Evolutionary conservation across 2,329 filamentous ascomycete genomes (phyloP), one percentile per base, ranked within the genome.

Genomic region (Exophiala calicioides): DNA sequence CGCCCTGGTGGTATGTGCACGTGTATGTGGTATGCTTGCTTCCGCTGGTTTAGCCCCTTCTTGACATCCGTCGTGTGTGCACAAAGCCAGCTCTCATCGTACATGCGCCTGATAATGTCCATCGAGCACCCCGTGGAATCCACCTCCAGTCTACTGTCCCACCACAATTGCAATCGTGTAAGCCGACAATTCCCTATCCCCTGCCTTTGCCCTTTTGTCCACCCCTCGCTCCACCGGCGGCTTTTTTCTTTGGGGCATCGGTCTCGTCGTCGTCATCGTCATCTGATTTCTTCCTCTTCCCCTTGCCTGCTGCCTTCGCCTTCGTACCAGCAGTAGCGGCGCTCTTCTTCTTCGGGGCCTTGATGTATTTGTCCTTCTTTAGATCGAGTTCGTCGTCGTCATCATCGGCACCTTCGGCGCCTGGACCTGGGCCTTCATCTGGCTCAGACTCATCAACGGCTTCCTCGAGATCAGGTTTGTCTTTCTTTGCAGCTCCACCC

Each of bases 281-380:
- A 36, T 51, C 50, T 34, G 55, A 41, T 4, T 41, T 34, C 10
- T 44, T 47, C 40, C 56, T 57, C 45, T 50, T 50, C 31, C 44
- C 42, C 35, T 47, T 49, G 4, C 33, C 64, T 46, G 64, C 66
- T 51, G 56, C 66, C 57, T 70, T 73, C 15, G 52, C 63, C 42
- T 66, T 69, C 1, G 61, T 58, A 29, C 62, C 58, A 1, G 73
- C 72, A 64, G 81, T 79, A 62, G 65, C 58, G 10, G 71, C 26
- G 12, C 15, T 69, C 67, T 84, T 89, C 55, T 80, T 82, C 76
- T 95, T 96, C 9, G 91, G 88, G 63, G 86, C 79, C 67, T 93
- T 95, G 65, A 97, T 90, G 62, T 95, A 96, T 68, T 96, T 97
- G 69, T 98, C 93, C 64, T 91, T 95, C 62, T 86, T 89, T 40